These are phyloP conservation scores for Dendrobium officinale DNA, from an alignment of 106 monocot species.

Conservation along the genomic window DNA sequence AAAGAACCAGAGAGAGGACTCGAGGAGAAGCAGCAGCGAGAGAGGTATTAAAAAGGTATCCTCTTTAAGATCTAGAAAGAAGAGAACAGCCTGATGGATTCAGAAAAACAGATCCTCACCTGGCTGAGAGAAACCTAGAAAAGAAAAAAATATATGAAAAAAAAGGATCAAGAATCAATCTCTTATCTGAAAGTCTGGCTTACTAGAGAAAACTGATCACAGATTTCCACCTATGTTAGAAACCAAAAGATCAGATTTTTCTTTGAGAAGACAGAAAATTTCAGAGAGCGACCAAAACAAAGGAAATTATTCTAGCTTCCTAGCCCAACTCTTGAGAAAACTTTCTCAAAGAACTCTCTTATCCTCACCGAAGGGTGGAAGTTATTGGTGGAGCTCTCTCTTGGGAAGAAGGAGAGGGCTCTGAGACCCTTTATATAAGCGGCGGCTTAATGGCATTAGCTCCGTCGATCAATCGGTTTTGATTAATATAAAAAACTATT, in stretches of 20 bases:
- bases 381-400: conserved; percentile 19
- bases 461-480: background rate
- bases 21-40: background rate
- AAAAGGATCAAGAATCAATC: conserved; percentile 9
- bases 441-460: background rate
- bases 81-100: conserved; percentile 18
- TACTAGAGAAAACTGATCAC: background rate
- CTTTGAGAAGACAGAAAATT: conserved; percentile 12
- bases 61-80: conserved; percentile 6
- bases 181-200: background rate
- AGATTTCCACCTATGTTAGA: background rate
- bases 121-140: conserved; percentile 3
- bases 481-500: background rate
- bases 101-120: conserved; percentile 33
- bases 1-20: conserved; percentile 20
- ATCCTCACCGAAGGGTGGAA: conserved; percentile 19
- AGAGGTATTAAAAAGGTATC: conserved; percentile 5
- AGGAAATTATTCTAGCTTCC: background rate
- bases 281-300: background rate
- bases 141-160: too few species aligned
- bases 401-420: background rate
- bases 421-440: conserved; percentile 9
- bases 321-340: background rate
- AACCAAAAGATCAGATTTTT: too few species aligned
- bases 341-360: conserved; percentile 8